Base-by-base conservation (phyloP, 371 early-diverging fungal genomes). In the Rhizopus arrhizus region DNA sequence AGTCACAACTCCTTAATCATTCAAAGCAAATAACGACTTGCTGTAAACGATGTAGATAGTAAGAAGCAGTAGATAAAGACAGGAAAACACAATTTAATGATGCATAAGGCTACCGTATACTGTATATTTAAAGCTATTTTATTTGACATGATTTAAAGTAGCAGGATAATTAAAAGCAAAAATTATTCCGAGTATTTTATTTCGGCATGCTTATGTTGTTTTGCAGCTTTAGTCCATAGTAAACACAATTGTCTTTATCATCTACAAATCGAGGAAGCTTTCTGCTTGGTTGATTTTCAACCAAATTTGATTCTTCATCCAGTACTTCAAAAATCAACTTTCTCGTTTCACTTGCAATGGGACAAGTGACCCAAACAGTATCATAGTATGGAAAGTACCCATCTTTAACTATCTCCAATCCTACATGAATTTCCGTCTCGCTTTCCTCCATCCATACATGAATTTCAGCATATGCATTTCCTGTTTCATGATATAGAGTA, bases 361-460 rank as follows among this genome's bases (percentile, higher is more conserved):
- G 80, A 52, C 81, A 77, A 28, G 71, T 69, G 13, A 74, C 70
- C 70, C 72, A 73, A 5, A 76, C 38, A 3, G 70, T 70, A 41
- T 74, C 66, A 45, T 74, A 77, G 28, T 74, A 68, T 5, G 78
- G 78, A 47, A 72, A 67, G 40, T 68, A 77, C 0, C 72, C 69
- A 42, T 72, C 74, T 38, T 74, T 52, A 2, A 65, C 46, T 16
- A 72, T 65, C 1, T 72, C 66, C 9, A 72, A 46, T 2, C 74
- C 78, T 5, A 74, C 68, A 22, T 52, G 56, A 32, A 74, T 74
- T 16, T 57, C 64, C 5, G 50, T 61, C 7, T 65, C 73, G 4
- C 36, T 56, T 12, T 66, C 56, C 54, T 68, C 64, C 70, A 72
- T 66, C 68, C 70, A 66, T 9, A 68, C 31, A 36, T 62, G 58